Base-by-base conservation (phyloP, 805 yeast species). In the Tetrapisispora fleetii region DNA sequence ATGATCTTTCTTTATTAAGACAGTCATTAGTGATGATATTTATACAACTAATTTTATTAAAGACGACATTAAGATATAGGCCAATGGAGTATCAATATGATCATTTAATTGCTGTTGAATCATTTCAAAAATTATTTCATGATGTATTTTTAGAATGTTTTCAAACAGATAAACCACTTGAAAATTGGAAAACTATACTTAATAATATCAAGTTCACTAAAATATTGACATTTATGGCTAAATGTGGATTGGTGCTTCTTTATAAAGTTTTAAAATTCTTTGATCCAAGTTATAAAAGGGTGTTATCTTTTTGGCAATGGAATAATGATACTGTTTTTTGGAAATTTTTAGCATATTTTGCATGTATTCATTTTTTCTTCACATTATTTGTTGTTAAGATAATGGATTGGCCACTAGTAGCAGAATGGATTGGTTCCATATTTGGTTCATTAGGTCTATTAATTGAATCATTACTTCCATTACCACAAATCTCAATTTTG, bases 261-360 rank as follows among this genome's bases (percentile, higher is more conserved):
- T 65, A 68, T 43, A 71, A 76, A 45, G 58, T 72, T 46, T 58
- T 85, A 17, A 73, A 80, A 45, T 74, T 82, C 48, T 85, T 84
- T 62, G 93, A 85, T 63, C 85, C 85, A 18, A 76, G 76, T 59
- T 83, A 78, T 58, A 69, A 71, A 47, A 69, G 95, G 50, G 81
- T 88, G 1, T 73, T 71, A 44, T 64, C 73, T 37, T 86, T 89
- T 59, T 89, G 96, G 96, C 95, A 87, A 64, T 89, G 96, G 96
- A 71, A 74, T 54, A 72, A 76, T 5, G 77, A 77, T 50, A 57
- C 48, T 9, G 67, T 62, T 37, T 85, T 77, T 63, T 85, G 88
- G 89, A 69, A 67, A 54, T 87, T 85, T 59, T 57, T 88, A 9
- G 58, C 64, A 0, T 58, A 67, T 6, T 82, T 81, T 54, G 53